Evolutionary conservation across 2,329 filamentous ascomycete species (phyloP).

Genomic region (Plenodomus biglobosus): DNA sequence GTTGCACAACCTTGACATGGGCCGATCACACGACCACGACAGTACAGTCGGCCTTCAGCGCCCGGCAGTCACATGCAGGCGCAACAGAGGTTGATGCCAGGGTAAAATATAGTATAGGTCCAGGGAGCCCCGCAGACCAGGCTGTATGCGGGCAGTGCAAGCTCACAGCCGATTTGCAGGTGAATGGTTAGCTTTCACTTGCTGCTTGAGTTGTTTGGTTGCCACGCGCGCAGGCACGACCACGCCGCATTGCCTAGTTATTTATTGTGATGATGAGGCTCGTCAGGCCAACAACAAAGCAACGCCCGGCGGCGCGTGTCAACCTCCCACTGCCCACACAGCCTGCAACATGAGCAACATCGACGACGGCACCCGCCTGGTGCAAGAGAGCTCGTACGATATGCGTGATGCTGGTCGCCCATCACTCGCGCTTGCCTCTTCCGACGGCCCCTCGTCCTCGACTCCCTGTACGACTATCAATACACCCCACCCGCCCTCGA

Average conservation of each 20-base stretch:
- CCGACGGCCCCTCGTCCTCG: conserved; percentile 8
- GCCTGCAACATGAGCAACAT: conserved; percentile 1
- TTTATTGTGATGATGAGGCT: conserved; percentile 10
- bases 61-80: conserved; percentile 14
- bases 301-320: conserved; percentile 1
- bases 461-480: background rate
- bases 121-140: conserved; percentile 16
- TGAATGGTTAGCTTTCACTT: conserved; percentile 1
- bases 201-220: background rate
- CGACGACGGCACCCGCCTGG: conserved; percentile 8
- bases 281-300: conserved; percentile 15
- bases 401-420: conserved; percentile 17
- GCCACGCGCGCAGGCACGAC: conserved; percentile 2
- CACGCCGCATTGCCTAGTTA: background rate
- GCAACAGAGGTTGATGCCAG: conserved; percentile 9
- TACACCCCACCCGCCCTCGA: conserved; percentile 1
- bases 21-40: conserved; percentile 11
- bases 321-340: conserved; percentile 3
- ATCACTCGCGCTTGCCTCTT: conserved; percentile 17
- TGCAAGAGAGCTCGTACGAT: conserved; percentile 8
- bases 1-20: background rate
- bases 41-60: conserved; percentile 4
- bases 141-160: conserved; percentile 7
- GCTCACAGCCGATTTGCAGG: background rate
- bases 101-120: conserved; percentile 6